Evolutionary conservation across 139 green algal species (phyloP), one percentile per base, ranked within the genome.

Genomic region (Mesotaenium endlicherianum): DNA sequence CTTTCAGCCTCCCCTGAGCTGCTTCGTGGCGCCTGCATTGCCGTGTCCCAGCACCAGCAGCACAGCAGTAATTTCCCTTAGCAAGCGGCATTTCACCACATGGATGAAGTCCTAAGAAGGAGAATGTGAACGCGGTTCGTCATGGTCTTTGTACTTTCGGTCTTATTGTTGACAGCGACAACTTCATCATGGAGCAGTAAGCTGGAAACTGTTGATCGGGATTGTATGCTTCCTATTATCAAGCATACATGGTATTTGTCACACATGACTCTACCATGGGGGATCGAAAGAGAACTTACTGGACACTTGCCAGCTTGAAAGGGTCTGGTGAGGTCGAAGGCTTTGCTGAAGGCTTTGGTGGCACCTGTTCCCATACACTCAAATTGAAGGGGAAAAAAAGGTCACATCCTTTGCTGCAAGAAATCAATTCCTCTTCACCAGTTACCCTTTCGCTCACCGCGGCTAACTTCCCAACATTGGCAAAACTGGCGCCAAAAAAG

Each of bases 281-380:
- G 20, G 11, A 72, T 64, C 20, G 50, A 64, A 26, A 64, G 20
- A 64, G 50, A 64, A 72, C 60, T 72, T 72, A 72, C 60, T 72
- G 41, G 60, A 72, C 6, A 11, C 60, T 72, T 38, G 41, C 60
- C 6, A 72, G 60, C 41, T 72, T 72, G 43, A 72, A 72, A 6
- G 60, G 60, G 41, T 72, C 60, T 40, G 60, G 60, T 6, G 60
- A 6, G 11, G 60, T 72, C 11, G 60, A n/a, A 6, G 60, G 60
- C 11, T 72, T 72, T 72, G 60, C 36, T 6, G 11, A 5, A 8
- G 60, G 60, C 43, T 72, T 72, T 40, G 60, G 60, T 6, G 60
- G 60, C 60, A 72, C 60, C 60, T 72, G 60, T n/a, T n/a, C n/a
- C n/a, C n/a, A n/a, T n/a, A n/a, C n/a, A n/a, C n/a, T n/a, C n/a